A percentile compares a stretch with the other conserved stretches of the same genome.
phyloP scores from a whole-genome alignment of 108 stramenopile genomes.

The Nitzschia palea region DNA sequence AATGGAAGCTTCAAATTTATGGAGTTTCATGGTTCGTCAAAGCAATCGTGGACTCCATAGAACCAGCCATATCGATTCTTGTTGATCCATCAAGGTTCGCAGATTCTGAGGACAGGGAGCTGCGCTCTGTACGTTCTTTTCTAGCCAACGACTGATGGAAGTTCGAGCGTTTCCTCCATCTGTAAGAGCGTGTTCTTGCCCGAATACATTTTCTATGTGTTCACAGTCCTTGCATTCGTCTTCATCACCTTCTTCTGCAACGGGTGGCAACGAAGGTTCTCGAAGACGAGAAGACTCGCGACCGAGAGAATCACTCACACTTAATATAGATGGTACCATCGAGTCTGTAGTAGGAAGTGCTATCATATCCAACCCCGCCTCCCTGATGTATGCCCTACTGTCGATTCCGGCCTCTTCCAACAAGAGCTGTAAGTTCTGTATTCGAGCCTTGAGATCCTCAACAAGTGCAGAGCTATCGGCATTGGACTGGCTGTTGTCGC shows the following conservation, averaged over 20 bases:
- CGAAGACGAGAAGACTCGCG: constrained; percentile 3
- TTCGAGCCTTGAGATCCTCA: not conserved
- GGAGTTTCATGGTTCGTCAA: too few relatives aligned
- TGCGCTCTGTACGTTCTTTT: constrained; percentile 3
- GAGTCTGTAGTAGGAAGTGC: not conserved
- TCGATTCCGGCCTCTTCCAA: constrained; percentile 7
- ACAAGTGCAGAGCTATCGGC: not conserved
- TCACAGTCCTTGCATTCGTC: not conserved
- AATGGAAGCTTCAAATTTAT: too few relatives aligned
- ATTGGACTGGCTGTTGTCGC: not conserved
- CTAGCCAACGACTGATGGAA: not conserved
- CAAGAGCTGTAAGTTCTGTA: not conserved
- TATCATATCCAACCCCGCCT: not conserved
- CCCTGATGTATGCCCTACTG: not conserved
- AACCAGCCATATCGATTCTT: too few relatives aligned
- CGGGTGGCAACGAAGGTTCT: constrained; percentile 1
- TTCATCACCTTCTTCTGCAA: not conserved
- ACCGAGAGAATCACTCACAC: not conserved
- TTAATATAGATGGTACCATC: not conserved
- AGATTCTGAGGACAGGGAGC: too few relatives aligned
- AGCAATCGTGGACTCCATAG: too few relatives aligned
- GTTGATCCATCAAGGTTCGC: too few relatives aligned
- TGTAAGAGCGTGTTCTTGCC: not conserved
- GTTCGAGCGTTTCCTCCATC: not conserved
- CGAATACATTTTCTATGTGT: not conserved